phyloP scores from a whole-genome alignment of 2,329 filamentous ascomycete genomes.

The Dendryphion nanum region DNA sequence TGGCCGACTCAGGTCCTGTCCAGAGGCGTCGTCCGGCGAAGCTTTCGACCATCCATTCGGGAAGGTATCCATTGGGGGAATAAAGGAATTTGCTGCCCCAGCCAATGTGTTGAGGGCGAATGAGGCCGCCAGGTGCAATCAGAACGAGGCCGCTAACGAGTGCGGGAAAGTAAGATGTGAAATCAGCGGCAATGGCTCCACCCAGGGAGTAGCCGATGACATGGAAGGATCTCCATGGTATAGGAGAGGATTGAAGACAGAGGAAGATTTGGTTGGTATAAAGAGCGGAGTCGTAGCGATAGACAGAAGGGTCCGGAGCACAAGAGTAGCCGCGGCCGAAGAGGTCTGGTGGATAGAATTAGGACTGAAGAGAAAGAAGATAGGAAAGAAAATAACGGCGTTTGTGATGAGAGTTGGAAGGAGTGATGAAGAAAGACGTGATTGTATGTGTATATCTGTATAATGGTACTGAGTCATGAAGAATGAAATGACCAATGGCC shows the following conservation, averaged over 20 bases:
- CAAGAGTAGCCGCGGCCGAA: slow-evolving; percentile 79
- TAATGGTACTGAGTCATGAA: background rate
- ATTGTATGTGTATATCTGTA: slow-evolving; percentile 3
- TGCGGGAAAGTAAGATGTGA: slow-evolving; percentile 66
- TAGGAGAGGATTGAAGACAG: slow-evolving; percentile 65
- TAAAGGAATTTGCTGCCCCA: slow-evolving; percentile 64
- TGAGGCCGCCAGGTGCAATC: slow-evolving; percentile 75
- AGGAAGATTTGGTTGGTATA: slow-evolving; percentile 72
- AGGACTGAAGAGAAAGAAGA: background rate
- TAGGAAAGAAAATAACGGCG: no score
- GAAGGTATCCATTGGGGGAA: slow-evolving; percentile 57
- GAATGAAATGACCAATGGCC: background rate
- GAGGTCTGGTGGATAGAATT: slow-evolving; percentile 51
- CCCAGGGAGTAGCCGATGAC: slow-evolving; percentile 79
- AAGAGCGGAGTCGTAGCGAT: slow-evolving; percentile 71
- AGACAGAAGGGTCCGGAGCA: slow-evolving; percentile 55
- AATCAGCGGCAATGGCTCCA: slow-evolving; percentile 69
- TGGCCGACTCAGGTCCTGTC: slow-evolving; percentile 18
- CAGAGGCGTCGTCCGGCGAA: slow-evolving; percentile 38
- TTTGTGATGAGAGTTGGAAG: no score
- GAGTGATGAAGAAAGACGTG: no score
- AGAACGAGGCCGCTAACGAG: slow-evolving; percentile 70
- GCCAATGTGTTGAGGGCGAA: slow-evolving; percentile 63
- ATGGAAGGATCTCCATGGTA: slow-evolving; percentile 58
- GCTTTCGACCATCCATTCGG: slow-evolving; percentile 55